Percentiles rank a stretch among this genome's conserved stretches.
These are phyloP conservation scores for Coemansia interrupta DNA, from an alignment of 192 early-diverging fungal species.

Conservation along the genomic window DNA sequence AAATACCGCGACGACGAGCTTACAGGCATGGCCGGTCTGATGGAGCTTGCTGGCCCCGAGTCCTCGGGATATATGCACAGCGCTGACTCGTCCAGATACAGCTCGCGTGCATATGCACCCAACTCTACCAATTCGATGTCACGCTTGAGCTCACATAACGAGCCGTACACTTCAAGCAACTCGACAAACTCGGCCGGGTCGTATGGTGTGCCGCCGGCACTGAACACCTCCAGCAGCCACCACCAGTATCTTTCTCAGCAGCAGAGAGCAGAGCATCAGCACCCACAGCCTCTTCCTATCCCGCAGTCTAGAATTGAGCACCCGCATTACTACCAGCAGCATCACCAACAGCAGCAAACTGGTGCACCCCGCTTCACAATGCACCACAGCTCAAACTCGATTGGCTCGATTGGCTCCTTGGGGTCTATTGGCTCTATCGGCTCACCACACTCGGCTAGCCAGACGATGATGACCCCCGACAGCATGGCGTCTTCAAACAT, in stretches of 20 bases:
- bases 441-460: conserved; percentile 13
- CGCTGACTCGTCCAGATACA: conserved; percentile 17
- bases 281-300: not conserved
- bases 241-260: conserved; percentile 16
- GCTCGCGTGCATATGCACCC: conserved; percentile 5
- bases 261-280: conserved; percentile 5
- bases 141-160: conserved; percentile 10
- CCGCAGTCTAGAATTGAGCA: no score
- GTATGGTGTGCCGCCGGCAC: conserved; percentile 26
- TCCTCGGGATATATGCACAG: conserved; percentile 17
- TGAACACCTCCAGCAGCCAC: conserved; percentile 9
- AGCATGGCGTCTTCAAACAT: conserved; percentile 18
- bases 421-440: not conserved
- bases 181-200: conserved; percentile 41
- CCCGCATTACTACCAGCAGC: no score
- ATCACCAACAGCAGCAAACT: conserved; percentile 5
- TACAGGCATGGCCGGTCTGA: conserved; percentile 50
- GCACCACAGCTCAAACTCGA: conserved; percentile 13
- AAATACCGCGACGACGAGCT: conserved; percentile 51
- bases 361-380: conserved; percentile 4
- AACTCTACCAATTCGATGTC: conserved; percentile 2
- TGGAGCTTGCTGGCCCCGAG: conserved; percentile 45
- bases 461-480: conserved; percentile 29
- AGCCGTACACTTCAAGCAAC: conserved; percentile 35
- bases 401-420: not conserved